Evolutionary conservation across 2,329 filamentous ascomycete genomes (phyloP).

Genomic region (Aschersonia sp.): DNA sequence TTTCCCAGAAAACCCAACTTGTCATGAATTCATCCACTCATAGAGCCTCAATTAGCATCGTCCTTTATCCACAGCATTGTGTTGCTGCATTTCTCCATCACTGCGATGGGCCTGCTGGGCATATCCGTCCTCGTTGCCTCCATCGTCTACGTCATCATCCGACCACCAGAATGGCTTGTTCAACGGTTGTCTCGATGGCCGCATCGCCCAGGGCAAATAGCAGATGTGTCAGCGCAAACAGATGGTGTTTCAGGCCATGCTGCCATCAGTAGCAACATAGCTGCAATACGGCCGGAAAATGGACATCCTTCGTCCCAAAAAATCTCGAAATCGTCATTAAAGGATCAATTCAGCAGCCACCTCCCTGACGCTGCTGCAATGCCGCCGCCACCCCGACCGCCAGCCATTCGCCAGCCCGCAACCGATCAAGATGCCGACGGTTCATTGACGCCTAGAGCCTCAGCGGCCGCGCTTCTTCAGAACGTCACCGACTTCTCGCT

Average conservation of each 20-base stretch:
- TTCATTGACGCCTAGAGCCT: constrained; percentile 39
- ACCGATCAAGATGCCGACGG: constrained; percentile 14
- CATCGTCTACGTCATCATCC: constrained; percentile 40
- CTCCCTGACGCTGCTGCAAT: constrained; percentile 20
- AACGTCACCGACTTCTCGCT: constrained; percentile 32
- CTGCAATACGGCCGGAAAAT: too few species aligned
- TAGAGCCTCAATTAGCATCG: too few species aligned
- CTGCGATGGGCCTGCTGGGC: constrained; percentile 27
- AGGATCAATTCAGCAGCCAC: too few species aligned
- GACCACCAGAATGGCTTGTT: constrained; percentile 33
- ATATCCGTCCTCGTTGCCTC: constrained; percentile 49
- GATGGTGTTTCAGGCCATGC: not conserved
- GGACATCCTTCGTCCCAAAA: too few species aligned
- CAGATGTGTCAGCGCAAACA: constrained; percentile 1
- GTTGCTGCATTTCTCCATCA: not conserved
- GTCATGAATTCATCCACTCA: too few species aligned
- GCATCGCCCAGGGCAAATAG: constrained; percentile 2
- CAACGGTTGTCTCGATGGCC: constrained; percentile 13
- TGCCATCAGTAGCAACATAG: constrained; percentile 1
- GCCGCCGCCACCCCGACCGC: constrained; percentile 22
- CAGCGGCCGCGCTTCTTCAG: constrained; percentile 9
- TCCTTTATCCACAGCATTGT: too few species aligned
- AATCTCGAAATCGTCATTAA: not conserved
- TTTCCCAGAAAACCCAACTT: too few species aligned
- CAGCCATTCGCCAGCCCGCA: constrained; percentile 11